Base-by-base conservation (phyloP, 2,329 filamentous ascomycete genomes). In the Ampelomyces quisqualis region DNA sequence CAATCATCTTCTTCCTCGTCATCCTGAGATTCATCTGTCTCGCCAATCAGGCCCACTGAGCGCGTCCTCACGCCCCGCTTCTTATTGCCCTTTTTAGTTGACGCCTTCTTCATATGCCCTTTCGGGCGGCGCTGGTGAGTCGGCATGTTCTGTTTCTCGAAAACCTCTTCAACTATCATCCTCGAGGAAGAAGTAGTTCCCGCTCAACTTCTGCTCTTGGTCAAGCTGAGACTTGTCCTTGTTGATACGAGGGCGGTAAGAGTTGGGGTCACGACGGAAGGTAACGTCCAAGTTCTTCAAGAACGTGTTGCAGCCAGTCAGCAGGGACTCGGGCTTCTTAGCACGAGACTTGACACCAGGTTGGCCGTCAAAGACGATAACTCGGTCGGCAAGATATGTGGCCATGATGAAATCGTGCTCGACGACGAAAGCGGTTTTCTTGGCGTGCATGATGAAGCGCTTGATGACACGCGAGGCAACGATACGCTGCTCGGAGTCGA, bases 331-430 rank as follows among this genome's bases (percentile, higher is more conserved):
- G 23, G 94, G 93, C 35, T 78, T 77, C 71, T 95, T 95, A 56
- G 93, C 94, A 56, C 85, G 88, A 38, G 93, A 81, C 57, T 95
- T 78, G 57, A 95, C 79, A 64, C 90, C 93, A 34, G 94, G 93
- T 74, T 94, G 68, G 58, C 94, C 93, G 65, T 97, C 93, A 64
- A 98, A 98, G 64, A 98, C 93, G 64, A 98, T 98, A 70, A 98
- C 93, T 56, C 93, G 88, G 66, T 98, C 94, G 31, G 93, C 82
- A 32, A 86, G 77, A 64, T 86, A 86, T 29, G 82, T 86, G 27
- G 82, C 82, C 90, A 97, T 96, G 76, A 97, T 95, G 77, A 98
- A 97, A 80, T 98, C 93, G 86, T 98, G 93, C 83, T 98, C 93
- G 69, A 98, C 91, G 57, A 98, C 84, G 70, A 98, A 98, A 35